phyloP scores from a whole-genome alignment of 2,329 filamentous ascomycete species.

The Rhynchosporium secalis region DNA sequence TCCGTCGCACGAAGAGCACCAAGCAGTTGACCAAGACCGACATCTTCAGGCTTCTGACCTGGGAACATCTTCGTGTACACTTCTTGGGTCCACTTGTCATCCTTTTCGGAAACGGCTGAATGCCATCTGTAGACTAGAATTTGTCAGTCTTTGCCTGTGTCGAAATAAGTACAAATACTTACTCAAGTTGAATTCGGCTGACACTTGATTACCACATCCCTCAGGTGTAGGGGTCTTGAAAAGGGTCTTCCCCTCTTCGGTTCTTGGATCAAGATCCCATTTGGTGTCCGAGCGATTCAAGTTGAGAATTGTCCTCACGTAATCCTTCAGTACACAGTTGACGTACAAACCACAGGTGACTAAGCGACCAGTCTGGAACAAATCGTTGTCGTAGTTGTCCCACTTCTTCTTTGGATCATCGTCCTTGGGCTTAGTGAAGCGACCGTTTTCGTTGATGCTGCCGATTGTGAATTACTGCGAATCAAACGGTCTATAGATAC shows the following conservation, averaged over 20 bases:
- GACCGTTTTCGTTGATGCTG: constrained; percentile 77
- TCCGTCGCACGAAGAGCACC: constrained; percentile 64
- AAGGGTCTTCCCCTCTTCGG: constrained; percentile 57
- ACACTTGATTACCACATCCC: constrained; percentile 79
- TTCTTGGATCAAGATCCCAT: constrained; percentile 74
- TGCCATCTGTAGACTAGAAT: constrained; percentile 73
- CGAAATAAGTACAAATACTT: constrained; percentile 3
- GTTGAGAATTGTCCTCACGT: constrained; percentile 64
- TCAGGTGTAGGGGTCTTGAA: constrained; percentile 59
- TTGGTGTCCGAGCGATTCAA: constrained; percentile 36
- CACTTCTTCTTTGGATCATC: constrained; percentile 52
- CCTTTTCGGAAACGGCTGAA: constrained; percentile 71
- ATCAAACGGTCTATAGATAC: constrained; percentile 1
- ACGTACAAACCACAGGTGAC: constrained; percentile 74
- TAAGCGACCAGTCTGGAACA: constrained; percentile 78
- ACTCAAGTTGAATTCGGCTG: constrained; percentile 82
- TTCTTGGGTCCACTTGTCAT: constrained; percentile 78
- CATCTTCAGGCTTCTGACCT: constrained; percentile 50
- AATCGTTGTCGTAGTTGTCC: constrained; percentile 72
- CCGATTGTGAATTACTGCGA: constrained; percentile 9
- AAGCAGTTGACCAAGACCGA: constrained; percentile 62
- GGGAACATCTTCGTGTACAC: constrained; percentile 63
- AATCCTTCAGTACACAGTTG: constrained; percentile 76
- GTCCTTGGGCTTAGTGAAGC: constrained; percentile 67
- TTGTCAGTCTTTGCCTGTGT: constrained; percentile 13